Evolutionary conservation across 1,284 basidiomycete genomes (phyloP).

Genomic region (Tilletia caries): DNA sequence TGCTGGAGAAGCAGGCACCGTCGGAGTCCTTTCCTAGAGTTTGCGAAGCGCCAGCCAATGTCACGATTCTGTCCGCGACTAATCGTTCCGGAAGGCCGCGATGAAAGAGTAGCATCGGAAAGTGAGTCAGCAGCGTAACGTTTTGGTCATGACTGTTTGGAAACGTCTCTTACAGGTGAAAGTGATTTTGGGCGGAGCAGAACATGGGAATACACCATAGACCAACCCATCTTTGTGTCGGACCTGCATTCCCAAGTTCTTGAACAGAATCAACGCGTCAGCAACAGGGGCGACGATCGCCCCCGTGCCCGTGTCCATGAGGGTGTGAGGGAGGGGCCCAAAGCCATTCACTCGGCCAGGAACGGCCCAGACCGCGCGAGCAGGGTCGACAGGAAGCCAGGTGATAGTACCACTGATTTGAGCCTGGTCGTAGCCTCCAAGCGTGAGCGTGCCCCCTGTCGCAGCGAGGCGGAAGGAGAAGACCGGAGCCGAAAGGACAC

Average conservation of each 20-base stretch:
- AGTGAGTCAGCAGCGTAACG: no score
- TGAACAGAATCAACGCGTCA: conserved; percentile 57
- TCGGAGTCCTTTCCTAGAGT: neutral
- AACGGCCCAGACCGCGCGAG: conserved; percentile 24
- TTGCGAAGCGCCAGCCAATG: neutral
- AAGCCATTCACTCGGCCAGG: conserved; percentile 23
- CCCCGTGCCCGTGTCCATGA: conserved; percentile 61
- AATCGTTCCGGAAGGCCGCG: neutral
- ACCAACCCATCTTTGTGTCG: conserved; percentile 32
- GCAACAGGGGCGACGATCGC: conserved; percentile 54
- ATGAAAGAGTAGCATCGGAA: neutral
- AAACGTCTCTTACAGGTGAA: neutral
- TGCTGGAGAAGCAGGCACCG: conserved; percentile 1
- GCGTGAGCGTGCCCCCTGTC: neutral
- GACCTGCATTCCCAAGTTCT: conserved; percentile 56
- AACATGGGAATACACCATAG: conserved; percentile 54
- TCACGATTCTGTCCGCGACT: neutral
- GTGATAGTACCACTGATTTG: conserved; percentile 49
- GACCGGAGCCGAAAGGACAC: neutral
- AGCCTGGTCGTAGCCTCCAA: conserved; percentile 54
- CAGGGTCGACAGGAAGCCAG: conserved; percentile 53
- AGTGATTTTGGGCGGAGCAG: conserved; percentile 34
- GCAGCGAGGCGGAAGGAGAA: neutral
- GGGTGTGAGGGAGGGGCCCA: conserved; percentile 57
- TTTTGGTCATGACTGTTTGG: no score